Evolutionary conservation across 2,329 filamentous ascomycete species (phyloP), one percentile per base, ranked within the genome.

Genomic region (Cordyceps javanica): DNA sequence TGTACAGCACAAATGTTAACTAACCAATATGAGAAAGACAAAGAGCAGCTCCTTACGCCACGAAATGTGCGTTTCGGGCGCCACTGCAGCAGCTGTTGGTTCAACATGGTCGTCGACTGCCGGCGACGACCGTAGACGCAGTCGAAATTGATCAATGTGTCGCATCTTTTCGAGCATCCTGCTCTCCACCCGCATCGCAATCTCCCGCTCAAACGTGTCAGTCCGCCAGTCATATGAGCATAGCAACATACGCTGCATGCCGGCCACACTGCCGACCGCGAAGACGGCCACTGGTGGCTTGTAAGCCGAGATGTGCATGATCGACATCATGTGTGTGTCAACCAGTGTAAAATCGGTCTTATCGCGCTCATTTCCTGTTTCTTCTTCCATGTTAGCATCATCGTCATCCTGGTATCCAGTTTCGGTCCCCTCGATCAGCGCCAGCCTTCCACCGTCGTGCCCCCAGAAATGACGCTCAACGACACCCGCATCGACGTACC

Each of bases 141-240:
- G 57, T 11, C 48, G 51, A 3, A 60, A n/a, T 8, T 55, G 30
- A 7, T 54, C 55, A 3, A 75, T 66, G 8, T 69, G 64, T 5
- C 64, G 62, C 70, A 77, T 73, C 21, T 62, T 62, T 26, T 74
- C 69, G 13, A 72, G 65, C 7, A 70, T 67, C 7, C 62, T 53
- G 0, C 71, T 72, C 25, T 71, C 68, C 39, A 78, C 67, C 1
- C 76, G 67, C 26, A 78, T 55, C 1, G 77, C 75, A 0, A 70
- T 73, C 62, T 78, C 75, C 3, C 51, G 51, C 51, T 34, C 51
- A 55, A 44, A 57, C n/a, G 34, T 38, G 23, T 50, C 45, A 34
- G 53, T 49, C 0, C 67, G 70, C 71, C 71, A 74, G 60, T 78
- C 74, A 55, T 77, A 79, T 0, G 73, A 77, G 60, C 75, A 77